Base-by-base conservation (phyloP, 768 basidiomycete genomes). In the Albatrellus ellisii region DNA sequence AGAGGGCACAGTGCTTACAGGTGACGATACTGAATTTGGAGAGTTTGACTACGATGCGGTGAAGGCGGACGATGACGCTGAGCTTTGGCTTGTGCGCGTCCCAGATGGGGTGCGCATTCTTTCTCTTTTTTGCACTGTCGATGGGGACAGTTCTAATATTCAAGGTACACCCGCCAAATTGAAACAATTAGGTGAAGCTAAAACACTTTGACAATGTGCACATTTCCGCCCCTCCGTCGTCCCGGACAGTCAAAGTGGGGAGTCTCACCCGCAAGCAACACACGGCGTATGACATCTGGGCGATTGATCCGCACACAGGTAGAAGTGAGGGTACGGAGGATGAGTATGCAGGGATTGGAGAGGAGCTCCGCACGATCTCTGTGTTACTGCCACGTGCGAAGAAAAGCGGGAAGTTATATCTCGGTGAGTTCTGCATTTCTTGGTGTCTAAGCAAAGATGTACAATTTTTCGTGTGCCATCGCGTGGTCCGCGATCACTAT, bases 71-170 rank as follows among this genome's bases (percentile, higher is more conserved):
- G 47, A 45, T 1, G 42, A 36, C 15, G 47, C 42, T 1, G 50
- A 51, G 44, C 47, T 51, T n/a, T 51, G 50, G 50, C 39, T 51
- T 6, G 35, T 51, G 8, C 47, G 50, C 3, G 47, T 34, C 7
- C 50, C 47, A n/a, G 28, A 12, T 6, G 14, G 24, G 0, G 50
- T 51, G 26, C 47, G 50, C 39, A n/a, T 2, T 8, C n/a, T 29
- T 6, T 8, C 6, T 26, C 8, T 25, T 20, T 6, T 21, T 12
- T 11, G 4, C 10, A 15, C 27, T 10, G 7, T 14, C 33, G 26
- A n/a, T n/a, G n/a, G n/a, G n/a, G n/a, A n/a, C n/a, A n/a, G n/a
- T n/a, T n/a, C n/a, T n/a, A n/a, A n/a, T n/a, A n/a, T n/a, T n/a
- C n/a, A n/a, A n/a, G n/a, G n/a, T n/a, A n/a, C 26, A 9, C 27